Conservation (phyloP, 73 alveolate species). For the Paramecium biaurelia region DNA sequence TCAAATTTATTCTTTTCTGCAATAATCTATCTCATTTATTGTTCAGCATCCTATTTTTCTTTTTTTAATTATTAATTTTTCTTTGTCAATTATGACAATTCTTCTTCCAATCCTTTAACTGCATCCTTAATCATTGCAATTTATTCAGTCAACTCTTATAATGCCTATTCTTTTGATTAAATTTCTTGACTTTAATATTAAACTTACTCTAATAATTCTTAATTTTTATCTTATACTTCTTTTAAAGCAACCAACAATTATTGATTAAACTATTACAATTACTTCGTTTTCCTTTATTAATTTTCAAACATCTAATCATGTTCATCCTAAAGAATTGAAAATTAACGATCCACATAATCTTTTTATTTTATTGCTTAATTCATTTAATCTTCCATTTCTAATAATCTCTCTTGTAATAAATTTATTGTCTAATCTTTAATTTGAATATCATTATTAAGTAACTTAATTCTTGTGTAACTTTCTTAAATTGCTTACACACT, state of each 20-base stretch:
- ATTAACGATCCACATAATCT: constrained; percentile 25
- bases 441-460: background rate
- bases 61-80: background rate
- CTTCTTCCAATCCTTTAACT: constrained; percentile 3
- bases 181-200: background rate
- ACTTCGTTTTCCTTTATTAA: constrained; percentile 6
- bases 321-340: background rate
- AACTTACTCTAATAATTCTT: constrained; percentile 5
- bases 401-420: background rate
- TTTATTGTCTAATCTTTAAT: constrained; percentile 22
- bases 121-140: constrained; percentile 11
- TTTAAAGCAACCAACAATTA: constrained; percentile 27
- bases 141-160: background rate
- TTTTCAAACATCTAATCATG: constrained; percentile 50
- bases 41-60: background rate
- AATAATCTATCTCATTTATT: background rate
- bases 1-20: background rate
- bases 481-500: constrained; percentile 28
- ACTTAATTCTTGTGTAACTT: constrained; percentile 28
- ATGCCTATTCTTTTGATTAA: background rate
- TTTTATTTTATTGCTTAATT: background rate
- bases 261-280: constrained; percentile 21
- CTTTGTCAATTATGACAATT: background rate
- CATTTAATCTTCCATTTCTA: constrained; percentile 13
- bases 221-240: constrained; percentile 38